Evolutionary conservation across 257 asterid species (phyloP).

Genomic region (Rauvolfia tetraphylla): DNA sequence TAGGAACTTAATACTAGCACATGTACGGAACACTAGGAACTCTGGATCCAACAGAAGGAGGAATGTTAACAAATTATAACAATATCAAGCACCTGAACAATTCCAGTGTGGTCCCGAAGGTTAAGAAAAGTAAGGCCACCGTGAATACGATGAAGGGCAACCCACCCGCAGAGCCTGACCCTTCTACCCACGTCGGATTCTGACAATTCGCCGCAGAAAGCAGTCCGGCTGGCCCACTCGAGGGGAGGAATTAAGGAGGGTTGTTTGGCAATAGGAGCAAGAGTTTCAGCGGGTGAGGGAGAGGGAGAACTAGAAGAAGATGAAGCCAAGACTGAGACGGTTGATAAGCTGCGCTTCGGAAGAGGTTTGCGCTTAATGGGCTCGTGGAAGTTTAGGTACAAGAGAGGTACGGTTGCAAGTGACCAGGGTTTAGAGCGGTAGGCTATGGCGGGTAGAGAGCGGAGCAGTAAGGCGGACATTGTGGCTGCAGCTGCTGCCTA

Average conservation of each 20-base stretch:
- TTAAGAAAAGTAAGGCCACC: slow-evolving; percentile 86
- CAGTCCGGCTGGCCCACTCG: slow-evolving; percentile 80
- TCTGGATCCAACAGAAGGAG: too few relatives aligned
- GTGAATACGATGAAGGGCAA: slow-evolving; percentile 92
- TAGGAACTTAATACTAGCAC: neutral
- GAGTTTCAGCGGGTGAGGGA: slow-evolving; percentile 32
- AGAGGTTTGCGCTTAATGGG: slow-evolving; percentile 21
- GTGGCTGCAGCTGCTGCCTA: neutral
- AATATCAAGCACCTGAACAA: slow-evolving; percentile 59
- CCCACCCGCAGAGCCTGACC: slow-evolving; percentile 97
- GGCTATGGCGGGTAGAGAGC: slow-evolving; percentile 59
- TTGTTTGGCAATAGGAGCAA: slow-evolving; percentile 33
- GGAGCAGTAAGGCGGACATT: slow-evolving; percentile 54
- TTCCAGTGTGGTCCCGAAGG: slow-evolving; percentile 91
- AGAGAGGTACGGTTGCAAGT: slow-evolving; percentile 26
- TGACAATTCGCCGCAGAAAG: slow-evolving; percentile 69
- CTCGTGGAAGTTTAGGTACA: slow-evolving; percentile 26
- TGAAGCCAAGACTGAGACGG: slow-evolving; percentile 25
- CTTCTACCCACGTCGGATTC: slow-evolving; percentile 69
- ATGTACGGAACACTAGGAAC: too few relatives aligned
- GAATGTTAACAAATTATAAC: neutral
- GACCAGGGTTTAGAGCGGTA: slow-evolving; percentile 43
- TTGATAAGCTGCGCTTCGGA: slow-evolving; percentile 37
- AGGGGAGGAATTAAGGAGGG: slow-evolving; percentile 37
- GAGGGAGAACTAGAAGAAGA: slow-evolving; percentile 5